Conservation (phyloP, 208 protist genomes). For the Crithidia brevicula region DNA sequence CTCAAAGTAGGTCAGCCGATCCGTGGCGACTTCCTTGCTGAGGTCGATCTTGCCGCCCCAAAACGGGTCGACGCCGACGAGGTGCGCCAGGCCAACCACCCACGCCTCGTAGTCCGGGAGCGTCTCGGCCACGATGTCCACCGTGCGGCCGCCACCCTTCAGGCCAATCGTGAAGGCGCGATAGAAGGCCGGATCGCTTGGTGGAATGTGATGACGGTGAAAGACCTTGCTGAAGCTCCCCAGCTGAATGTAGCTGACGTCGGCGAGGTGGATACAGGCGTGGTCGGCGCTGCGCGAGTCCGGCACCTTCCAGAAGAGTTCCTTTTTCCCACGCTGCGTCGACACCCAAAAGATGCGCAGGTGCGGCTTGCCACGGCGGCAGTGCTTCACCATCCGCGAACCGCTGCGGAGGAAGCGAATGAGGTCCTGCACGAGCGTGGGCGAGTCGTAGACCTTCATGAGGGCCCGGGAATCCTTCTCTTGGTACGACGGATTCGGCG, state of each 20-base stretch:
- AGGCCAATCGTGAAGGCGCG: constrained; percentile 88
- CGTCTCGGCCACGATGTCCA: constrained; percentile 90
- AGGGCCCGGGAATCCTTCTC: constrained; percentile 68
- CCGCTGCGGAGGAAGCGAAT: constrained; percentile 84
- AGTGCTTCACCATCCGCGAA: constrained; percentile 91
- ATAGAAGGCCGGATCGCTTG: constrained; percentile 81
- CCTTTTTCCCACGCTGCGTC: constrained; percentile 40
- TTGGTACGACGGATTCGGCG: constrained; percentile 29
- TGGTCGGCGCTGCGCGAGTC: constrained; percentile 44
- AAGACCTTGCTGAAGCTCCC: constrained; percentile 94
- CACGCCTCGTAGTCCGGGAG: constrained; percentile 94
- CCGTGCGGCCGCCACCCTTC: constrained; percentile 80
- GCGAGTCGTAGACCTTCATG: constrained; percentile 89
- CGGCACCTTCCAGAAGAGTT: constrained; percentile 84
- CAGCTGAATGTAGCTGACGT: constrained; percentile 88
- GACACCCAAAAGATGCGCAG: constrained; percentile 88
- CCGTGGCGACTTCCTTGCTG: constrained; percentile 61
- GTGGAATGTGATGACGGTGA: constrained; percentile 62
- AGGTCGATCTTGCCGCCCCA: constrained; percentile 93
- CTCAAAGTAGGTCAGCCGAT: constrained; percentile 84
- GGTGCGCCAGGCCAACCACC: constrained; percentile 86
- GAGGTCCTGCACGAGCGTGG: constrained; percentile 83
- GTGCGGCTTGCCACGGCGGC: constrained; percentile 90
- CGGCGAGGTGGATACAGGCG: constrained; percentile 66
- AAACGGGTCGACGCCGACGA: constrained; percentile 84